Evolutionary conservation across 768 basidiomycete species (phyloP).

Genomic region (Mycena albidolilacea): DNA sequence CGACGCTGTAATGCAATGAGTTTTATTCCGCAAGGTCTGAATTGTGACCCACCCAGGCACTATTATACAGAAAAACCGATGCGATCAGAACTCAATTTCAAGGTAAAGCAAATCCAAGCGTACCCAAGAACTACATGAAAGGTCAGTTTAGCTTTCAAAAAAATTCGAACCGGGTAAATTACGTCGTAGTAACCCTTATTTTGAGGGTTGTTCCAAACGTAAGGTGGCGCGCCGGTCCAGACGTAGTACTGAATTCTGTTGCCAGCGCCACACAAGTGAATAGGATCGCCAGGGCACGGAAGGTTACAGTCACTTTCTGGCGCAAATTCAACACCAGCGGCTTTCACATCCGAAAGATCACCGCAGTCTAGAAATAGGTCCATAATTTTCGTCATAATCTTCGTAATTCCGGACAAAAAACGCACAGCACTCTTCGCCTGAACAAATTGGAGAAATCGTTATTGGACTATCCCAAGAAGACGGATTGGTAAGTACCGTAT

Average conservation of each 20-base stretch:
- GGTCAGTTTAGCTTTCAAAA: background rate
- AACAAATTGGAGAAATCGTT: conserved; percentile 48
- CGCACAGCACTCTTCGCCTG: conserved; percentile 83
- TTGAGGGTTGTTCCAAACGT: conserved; percentile 74
- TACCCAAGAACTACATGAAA: conserved; percentile 61
- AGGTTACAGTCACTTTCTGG: conserved; percentile 60
- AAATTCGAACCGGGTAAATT: conserved; percentile 1
- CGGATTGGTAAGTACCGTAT: conserved; percentile 1
- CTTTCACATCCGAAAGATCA: conserved; percentile 69
- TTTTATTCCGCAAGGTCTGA: background rate
- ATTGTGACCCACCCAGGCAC: conserved; percentile 18
- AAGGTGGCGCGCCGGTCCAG: conserved; percentile 63
- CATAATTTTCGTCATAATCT: background rate
- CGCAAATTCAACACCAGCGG: conserved; percentile 54
- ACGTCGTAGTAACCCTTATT: conserved; percentile 83
- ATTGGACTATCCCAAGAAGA: background rate
- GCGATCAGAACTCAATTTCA: conserved; percentile 7
- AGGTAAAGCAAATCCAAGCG: conserved; percentile 37
- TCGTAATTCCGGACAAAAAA: conserved; percentile 22
- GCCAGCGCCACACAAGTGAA: conserved; percentile 78
- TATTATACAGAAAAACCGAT: background rate
- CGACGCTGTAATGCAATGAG: conserved; percentile 58
- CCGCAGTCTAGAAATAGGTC: conserved; percentile 70
- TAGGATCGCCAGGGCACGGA: conserved; percentile 79
- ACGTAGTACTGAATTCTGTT: conserved; percentile 69